Evolutionary conservation across 345 rosid genomes (phyloP).

Genomic region (Hibiscus syriacus): DNA sequence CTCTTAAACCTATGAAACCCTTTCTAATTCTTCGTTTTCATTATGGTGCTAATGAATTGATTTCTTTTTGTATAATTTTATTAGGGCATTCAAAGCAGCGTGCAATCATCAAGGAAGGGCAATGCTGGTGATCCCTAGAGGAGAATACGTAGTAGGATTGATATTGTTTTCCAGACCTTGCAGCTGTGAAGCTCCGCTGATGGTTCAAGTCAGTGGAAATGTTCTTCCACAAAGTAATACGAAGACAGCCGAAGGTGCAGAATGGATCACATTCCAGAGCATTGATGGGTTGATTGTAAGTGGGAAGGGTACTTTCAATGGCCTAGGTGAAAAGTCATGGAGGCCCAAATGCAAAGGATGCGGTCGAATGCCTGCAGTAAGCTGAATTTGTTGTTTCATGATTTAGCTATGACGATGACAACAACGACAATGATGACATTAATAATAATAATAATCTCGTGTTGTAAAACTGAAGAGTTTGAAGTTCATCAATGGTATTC

Average conservation of each 20-base stretch:
- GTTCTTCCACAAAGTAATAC: not conserved
- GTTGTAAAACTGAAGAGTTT: constrained; percentile 22
- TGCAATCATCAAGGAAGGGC: constrained; percentile 5
- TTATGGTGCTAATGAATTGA: no score
- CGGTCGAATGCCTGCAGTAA: constrained; percentile 23
- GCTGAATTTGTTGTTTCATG: not conserved
- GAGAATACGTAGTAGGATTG: not conserved
- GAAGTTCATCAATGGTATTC: constrained; percentile 27
- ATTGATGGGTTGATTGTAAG: constrained; percentile 31
- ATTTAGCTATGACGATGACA: no score
- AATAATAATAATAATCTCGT: not conserved
- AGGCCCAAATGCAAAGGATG: constrained; percentile 9
- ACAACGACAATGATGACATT: no score
- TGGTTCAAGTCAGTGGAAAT: not conserved
- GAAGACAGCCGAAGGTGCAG: not conserved
- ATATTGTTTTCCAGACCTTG: constrained; percentile 2
- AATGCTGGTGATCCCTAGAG: constrained; percentile 11
- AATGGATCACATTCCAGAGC: constrained; percentile 14
- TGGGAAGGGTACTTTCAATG: constrained; percentile 45
- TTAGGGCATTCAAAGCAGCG: constrained; percentile 12
- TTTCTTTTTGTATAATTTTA: not conserved
- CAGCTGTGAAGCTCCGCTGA: not conserved
- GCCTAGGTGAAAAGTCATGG: constrained; percentile 45
- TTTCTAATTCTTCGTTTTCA: no score
- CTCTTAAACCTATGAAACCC: no score